A percentile compares a stretch with the other conserved stretches of the same genome.
Evolutionary conservation across 1,139 yeast genomes (phyloP).

Genomic region (Scheffersomyces titani): DNA sequence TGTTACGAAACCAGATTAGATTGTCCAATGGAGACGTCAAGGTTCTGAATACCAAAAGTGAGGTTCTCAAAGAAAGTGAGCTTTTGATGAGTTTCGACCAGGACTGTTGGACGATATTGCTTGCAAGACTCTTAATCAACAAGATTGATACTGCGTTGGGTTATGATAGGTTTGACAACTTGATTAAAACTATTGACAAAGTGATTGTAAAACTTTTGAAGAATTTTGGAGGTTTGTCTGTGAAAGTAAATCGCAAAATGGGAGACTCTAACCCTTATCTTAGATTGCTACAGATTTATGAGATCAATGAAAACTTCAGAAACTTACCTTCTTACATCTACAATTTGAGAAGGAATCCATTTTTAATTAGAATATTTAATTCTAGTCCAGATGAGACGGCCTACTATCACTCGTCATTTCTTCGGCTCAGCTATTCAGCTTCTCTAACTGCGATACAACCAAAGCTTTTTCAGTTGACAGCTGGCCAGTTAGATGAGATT

Average conservation of each 20-base stretch:
- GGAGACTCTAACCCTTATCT: constrained; percentile 24
- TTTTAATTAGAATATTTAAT: constrained; percentile 37
- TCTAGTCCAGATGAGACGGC: constrained; percentile 50
- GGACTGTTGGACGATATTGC: constrained; percentile 28
- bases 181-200: constrained; percentile 26
- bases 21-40: constrained; percentile 15
- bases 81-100: constrained; percentile 34
- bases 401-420: constrained; percentile 34
- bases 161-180: constrained; percentile 32
- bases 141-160: constrained; percentile 39
- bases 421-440: constrained; percentile 14
- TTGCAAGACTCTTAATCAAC: constrained; percentile 33
- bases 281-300: constrained; percentile 18
- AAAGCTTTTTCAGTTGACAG: constrained; percentile 17
- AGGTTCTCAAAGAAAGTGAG: constrained; percentile 26
- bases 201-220: constrained; percentile 28
- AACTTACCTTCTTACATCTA: constrained; percentile 30
- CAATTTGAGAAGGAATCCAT: constrained; percentile 35
- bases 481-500: constrained; percentile 6
- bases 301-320: constrained; percentile 27
- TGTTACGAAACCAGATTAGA: constrained; percentile 15
- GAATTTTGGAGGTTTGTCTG: constrained; percentile 32
- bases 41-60: constrained; percentile 19
- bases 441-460: constrained; percentile 33
- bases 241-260: constrained; percentile 9